Evolutionary conservation across 768 basidiomycete genomes (phyloP).

Genomic region (Mycena pura): DNA sequence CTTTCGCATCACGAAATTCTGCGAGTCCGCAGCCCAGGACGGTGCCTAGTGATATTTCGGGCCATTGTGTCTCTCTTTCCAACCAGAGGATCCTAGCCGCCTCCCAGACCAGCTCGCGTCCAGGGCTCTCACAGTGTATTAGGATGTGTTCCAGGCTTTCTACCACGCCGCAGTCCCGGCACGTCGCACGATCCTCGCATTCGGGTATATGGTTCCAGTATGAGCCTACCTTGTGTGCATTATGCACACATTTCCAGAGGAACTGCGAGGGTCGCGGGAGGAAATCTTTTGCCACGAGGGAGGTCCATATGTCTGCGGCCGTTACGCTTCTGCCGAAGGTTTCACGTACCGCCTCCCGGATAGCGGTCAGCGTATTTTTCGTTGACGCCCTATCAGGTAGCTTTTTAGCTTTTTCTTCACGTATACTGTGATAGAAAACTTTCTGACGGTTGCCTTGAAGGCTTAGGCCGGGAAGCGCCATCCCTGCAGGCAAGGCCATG

Average conservation of each 20-base stretch:
- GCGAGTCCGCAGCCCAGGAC: neutral
- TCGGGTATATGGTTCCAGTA: constrained; percentile 10
- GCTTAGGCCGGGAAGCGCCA: neutral
- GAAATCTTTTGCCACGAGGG: neutral
- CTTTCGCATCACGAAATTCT: neutral
- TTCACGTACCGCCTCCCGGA: neutral
- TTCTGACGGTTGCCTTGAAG: neutral
- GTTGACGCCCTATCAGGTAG: neutral
- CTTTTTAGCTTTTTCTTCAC: neutral
- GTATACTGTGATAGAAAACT: neutral
- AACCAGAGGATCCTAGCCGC: constrained; percentile 8
- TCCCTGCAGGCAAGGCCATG: neutral
- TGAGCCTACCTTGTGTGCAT: constrained; percentile 21
- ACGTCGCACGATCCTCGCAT: neutral
- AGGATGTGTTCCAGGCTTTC: constrained; percentile 25
- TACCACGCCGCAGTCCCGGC: neutral
- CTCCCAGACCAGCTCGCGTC: constrained; percentile 13
- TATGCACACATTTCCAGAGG: constrained; percentile 20
- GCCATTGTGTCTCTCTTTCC: neutral
- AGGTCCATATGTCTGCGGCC: neutral
- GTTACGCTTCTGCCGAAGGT: neutral
- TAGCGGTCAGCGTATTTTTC: neutral
- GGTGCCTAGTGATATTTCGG: neutral
- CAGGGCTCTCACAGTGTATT: constrained; percentile 9
- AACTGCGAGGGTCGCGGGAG: neutral